Evolutionary conservation across 352 stramenopile species (phyloP), one percentile per base, ranked within the genome.

Genomic region (Globisporangium orthogonon): DNA sequence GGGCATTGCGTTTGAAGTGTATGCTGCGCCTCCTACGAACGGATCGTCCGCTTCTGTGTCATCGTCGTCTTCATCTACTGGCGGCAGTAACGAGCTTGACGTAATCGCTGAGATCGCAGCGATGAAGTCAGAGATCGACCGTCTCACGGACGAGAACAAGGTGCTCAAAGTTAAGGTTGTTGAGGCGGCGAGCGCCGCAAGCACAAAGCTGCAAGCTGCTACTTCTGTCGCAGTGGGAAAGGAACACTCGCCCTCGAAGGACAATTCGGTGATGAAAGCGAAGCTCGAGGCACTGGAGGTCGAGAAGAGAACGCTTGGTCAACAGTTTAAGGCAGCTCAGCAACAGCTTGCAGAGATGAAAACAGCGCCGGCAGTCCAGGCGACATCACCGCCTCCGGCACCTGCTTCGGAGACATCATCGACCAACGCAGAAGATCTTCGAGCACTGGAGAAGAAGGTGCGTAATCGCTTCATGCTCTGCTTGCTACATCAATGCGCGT

Each of bases 51-150:
- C 15, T 23, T 15, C 18, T 15, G 56, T 50, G 15, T 56, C 40
- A n/a, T 56, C 40, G 23, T 56, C 39, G 35, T 41, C 56, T 4
- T 58, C 61, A 3, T 37, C 60, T 2, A 49, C 49, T 14, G 11
- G 30, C 9, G 17, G 29, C 13, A 17, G 43, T 47, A 17, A 48
- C 0, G 75, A 89, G 11, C 70, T 71, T 1, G 80, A 87, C 10
- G 74, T 55, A 7, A 62, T 84, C 18, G 73, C 65, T 5, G 78
- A 91, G 67, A 82, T 89, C 15, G 70, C 75, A 17, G 70, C 71
- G 4, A 87, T 92, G 71, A 89, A 90, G 61, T 62, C 74, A 1
- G 79, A 91, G 48, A 86, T 91, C 59, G 75, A 89, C 47, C 72
- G 74, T 2, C 77, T 89, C 43, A 69, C 83, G 40, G 76, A 86